Percentiles rank a stretch among this genome's conserved stretches.
Conservation (phyloP, 2,329 filamentous ascomycete species). For the Gnomoniopsis smithogilvyi region DNA sequence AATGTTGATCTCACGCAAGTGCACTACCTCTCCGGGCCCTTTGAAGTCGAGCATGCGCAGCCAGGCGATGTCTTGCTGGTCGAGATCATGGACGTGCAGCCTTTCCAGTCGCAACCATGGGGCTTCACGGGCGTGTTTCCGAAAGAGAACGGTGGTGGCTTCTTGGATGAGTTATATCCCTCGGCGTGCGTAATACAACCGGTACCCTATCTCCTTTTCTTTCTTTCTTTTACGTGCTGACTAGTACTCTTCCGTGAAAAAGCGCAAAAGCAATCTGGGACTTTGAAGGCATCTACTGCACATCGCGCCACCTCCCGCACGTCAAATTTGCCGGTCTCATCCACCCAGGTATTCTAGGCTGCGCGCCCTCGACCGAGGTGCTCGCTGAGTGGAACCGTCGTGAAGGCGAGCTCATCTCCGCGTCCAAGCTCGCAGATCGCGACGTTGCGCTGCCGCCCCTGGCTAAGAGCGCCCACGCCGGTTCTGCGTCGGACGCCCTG, state of each 20-base stretch:
- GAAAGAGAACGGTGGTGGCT: slow-evolving; percentile 80
- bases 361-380: slow-evolving; percentile 76
- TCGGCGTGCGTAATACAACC: slow-evolving; percentile 58
- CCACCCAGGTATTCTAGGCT: slow-evolving; percentile 88
- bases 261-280: slow-evolving; percentile 58
- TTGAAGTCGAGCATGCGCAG: slow-evolving; percentile 79
- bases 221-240: background rate
- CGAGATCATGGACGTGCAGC: slow-evolving; percentile 92
- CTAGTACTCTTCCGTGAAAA: background rate
- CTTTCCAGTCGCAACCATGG: slow-evolving; percentile 81
- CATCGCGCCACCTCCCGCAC: slow-evolving; percentile 79
- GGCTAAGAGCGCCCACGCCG: slow-evolving; percentile 69
- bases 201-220: background rate
- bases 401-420: slow-evolving; percentile 74
- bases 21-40: slow-evolving; percentile 87
- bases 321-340: slow-evolving; percentile 88
- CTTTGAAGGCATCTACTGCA: slow-evolving; percentile 64
- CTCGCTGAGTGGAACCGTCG: slow-evolving; percentile 80
- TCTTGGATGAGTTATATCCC: slow-evolving; percentile 83
- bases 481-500: slow-evolving; percentile 54
- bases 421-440: slow-evolving; percentile 58
- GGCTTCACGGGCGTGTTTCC: slow-evolving; percentile 85
- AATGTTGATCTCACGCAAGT: slow-evolving; percentile 81
- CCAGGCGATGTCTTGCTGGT: slow-evolving; percentile 83
- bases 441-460: slow-evolving; percentile 77